Percentiles rank a stretch among this genome's conserved stretches.
Conservation (phyloP, 257 asterid species). For the Eucommia ulmoides region DNA sequence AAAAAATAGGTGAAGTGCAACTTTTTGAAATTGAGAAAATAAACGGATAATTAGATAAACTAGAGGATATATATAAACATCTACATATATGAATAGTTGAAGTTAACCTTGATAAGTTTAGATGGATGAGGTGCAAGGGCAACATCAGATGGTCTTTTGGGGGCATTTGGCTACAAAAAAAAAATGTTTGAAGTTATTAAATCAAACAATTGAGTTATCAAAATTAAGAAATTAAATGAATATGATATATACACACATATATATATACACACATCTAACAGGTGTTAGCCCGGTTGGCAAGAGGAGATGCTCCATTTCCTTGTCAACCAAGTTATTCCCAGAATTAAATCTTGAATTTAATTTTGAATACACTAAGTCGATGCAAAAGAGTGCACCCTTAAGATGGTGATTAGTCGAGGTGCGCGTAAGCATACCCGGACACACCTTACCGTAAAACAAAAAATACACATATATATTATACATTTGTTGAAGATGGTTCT, state of each 20-base stretch:
- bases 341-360: neutral
- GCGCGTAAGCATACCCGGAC: too few species aligned
- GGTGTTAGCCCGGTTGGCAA: conserved; percentile 67
- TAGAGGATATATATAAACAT: neutral
- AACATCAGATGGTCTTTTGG: conserved; percentile 44
- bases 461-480: conserved; percentile 8
- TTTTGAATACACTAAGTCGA: neutral
- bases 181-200: too few species aligned
- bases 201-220: too few species aligned
- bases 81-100: conserved; percentile 10
- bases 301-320: conserved; percentile 37
- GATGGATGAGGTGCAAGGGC: conserved; percentile 40
- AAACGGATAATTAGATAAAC: neutral
- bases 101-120: conserved; percentile 80
- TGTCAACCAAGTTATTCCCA: conserved; percentile 36
- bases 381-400: too few species aligned
- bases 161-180: too few species aligned
- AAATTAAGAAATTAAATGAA: too few species aligned
- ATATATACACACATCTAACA: too few species aligned
- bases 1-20: too few species aligned
- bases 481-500: conserved; percentile 52
- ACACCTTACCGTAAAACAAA: conserved; percentile 6
- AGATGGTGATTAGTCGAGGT: too few species aligned
- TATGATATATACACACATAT: too few species aligned
- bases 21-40: neutral